Evolutionary conservation across 805 yeast species (phyloP), one percentile per base, ranked within the genome.

Genomic region (Teunomyces tritomae): DNA sequence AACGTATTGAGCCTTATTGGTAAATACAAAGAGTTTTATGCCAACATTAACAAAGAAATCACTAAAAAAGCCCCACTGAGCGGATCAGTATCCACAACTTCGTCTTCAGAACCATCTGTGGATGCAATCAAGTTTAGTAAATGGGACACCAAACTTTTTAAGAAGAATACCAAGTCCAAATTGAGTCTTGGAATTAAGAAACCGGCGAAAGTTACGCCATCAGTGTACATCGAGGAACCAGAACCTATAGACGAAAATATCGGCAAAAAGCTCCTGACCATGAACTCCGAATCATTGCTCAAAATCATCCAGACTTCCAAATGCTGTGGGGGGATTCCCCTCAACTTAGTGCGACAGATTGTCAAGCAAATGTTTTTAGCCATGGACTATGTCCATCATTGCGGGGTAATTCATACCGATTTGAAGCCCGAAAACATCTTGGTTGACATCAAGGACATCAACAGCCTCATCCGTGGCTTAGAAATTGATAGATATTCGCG

Each of bases 321-420:
- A 48, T 64, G 71, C 11, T 73, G 69, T 52, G 81, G 82, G 28
- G 84, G 83, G 0, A 67, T 82, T 17, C 87, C 87, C 1, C 53
- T 82, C 8, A 63, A 72, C 10, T 58, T 78, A 39, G 84, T 79
- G 6, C 78, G 79, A 59, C 82, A 75, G 55, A 80, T 83, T 30
- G 68, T 82, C 8, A 78, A 73, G 51, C 87, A 83, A 59, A 57
- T 82, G 34, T 65, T 82, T 32, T 51, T 76, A 35, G 82, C 84
- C 1, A 59, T 83, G 49, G 84, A 82, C 60, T 81, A 77, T 56
- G 65, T 83, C 53, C 88, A 83, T 61, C 74, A 68, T 56, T 83
- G 88, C 62, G 87, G 87, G 2, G 70, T 84, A 8, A 83, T 84
- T 35, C 77, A 73, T 58, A 73, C 77, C 5, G 77, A 73, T 49